Percentiles rank a stretch among this genome's conserved stretches.
Conservation (phyloP, 1,139 yeast genomes). For the Geotrichum klebahnii region DNA sequence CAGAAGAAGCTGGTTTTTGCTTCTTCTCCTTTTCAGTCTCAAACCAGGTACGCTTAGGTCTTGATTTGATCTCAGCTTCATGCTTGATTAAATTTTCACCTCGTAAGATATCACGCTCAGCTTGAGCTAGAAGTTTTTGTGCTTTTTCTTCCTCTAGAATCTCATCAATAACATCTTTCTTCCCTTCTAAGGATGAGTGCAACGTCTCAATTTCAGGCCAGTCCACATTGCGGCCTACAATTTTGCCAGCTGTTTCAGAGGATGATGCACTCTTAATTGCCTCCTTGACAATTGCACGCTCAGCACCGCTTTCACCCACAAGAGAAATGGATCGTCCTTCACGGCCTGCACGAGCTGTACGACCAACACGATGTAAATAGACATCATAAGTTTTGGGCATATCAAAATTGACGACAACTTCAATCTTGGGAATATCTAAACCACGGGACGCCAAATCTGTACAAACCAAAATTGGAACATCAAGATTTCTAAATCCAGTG, state of each 20-base stretch:
- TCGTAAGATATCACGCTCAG: conserved; percentile 85
- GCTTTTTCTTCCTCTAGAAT: conserved; percentile 82
- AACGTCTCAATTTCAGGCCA: conserved; percentile 78
- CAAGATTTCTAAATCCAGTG: conserved; percentile 71
- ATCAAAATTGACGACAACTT: conserved; percentile 86
- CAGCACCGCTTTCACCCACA: conserved; percentile 85
- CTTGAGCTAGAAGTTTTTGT: conserved; percentile 78
- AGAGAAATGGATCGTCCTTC: conserved; percentile 88
- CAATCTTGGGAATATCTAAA: conserved; percentile 96
- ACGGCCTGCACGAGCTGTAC: conserved; percentile 99
- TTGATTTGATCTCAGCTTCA: conserved; percentile 72
- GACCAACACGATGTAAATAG: conserved; percentile 94
- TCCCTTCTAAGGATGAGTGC: conserved; percentile 55
- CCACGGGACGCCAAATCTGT: conserved; percentile 99
- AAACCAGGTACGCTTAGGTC: conserved; percentile 98
- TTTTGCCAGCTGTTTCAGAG: conserved; percentile 43
- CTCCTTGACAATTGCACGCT: conserved; percentile 81
- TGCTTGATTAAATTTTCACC: conserved; percentile 80
- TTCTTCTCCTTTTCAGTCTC: conserved; percentile 71
- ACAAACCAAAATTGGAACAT: conserved; percentile 84
- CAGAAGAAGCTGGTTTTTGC: conserved; percentile 42
- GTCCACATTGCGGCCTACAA: conserved; percentile 78
- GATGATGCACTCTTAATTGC: conserved; percentile 66
- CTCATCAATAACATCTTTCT: conserved; percentile 61
- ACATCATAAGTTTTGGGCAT: conserved; percentile 92